Percentiles rank a stretch among this genome's conserved stretches.
Conservation (phyloP, 495 filamentous ascomycete species). For the Aspergillus affinis region DNA sequence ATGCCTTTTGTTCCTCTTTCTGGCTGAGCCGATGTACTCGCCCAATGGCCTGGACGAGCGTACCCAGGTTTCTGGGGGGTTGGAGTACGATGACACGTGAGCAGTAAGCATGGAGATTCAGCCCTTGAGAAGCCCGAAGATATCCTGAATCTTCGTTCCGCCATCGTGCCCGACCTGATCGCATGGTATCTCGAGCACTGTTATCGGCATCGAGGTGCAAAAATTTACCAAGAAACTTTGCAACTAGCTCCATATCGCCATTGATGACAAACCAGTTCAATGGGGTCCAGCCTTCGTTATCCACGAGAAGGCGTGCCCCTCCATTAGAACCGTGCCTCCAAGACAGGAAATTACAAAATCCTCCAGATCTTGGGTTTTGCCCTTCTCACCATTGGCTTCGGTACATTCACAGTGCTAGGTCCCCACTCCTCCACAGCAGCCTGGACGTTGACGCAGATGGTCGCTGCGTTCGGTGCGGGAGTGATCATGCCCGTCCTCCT, state of each 20-base stretch:
- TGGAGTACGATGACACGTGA: constrained; percentile 22
- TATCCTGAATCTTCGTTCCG: no score
- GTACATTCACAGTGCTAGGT: no score
- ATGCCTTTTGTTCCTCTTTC: constrained; percentile 1
- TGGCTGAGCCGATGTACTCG: constrained; percentile 8
- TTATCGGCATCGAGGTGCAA: background rate
- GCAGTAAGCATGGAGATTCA: constrained; percentile 6
- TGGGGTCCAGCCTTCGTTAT: constrained; percentile 3
- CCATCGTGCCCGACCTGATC: no score
- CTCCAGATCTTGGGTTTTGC: no score
- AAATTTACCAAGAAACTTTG: background rate
- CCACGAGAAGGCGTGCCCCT: background rate
- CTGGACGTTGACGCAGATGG: no score
- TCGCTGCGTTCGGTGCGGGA: no score
- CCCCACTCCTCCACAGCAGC: no score
- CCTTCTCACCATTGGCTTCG: no score
- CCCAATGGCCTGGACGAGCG: constrained; percentile 17
- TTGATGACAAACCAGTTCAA: constrained; percentile 3
- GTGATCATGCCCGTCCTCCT: constrained; percentile 32
- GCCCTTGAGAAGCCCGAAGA: background rate
- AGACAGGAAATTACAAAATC: no score
- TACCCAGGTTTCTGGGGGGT: constrained; percentile 29
- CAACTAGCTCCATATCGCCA: background rate
- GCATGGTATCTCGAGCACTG: background rate
- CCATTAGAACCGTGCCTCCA: no score